Evolutionary conservation across 208 protist species (phyloP), one percentile per base, ranked within the genome.

Genomic region (Trypanosoma melophagium): DNA sequence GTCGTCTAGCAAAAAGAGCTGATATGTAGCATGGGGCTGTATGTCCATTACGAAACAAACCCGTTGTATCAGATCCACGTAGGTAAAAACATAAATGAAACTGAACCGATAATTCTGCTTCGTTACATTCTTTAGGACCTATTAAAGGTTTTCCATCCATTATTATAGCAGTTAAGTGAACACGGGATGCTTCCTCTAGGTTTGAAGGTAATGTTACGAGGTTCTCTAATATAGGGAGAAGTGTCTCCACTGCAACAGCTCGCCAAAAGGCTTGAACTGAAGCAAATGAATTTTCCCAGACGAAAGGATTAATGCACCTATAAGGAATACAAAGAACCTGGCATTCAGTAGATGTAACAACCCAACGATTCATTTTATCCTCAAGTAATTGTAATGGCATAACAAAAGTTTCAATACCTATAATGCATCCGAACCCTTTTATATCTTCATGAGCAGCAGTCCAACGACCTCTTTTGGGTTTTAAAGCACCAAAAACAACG

Each of bases 41-140:
- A 81, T 90, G 77, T 56, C 61, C 53, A 52, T 69, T 81, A 24
- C 66, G 47, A 66, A 93, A 93, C 19, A 93, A 50, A 5, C 81
- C 79, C 5, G 63, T 76, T 66, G 63, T 66, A 66, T 93, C 87
- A 35, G 52, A 77, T 41, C 87, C 87, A 58, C 87, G 82, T 24
- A 93, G 71, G 56, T 93, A 93, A 66, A 93, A 93, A 68, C 80
- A 87, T 31, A 93, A 63, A 64, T 93, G 76, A 62, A 90, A 81
- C 55, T 79, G 81, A 21, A 75, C 66, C 31, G 69, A 73, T 64
- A 73, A 89, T 53, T 86, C 77, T 55, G 76, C 84, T 22, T 60
- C 41, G 41, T 80, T 84, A 67, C 81, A 87, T 49, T 84, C 87
- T 24, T 73, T 67, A 1, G 83, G 82, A n/a, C 87, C 87, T 53